phyloP scores from a whole-genome alignment of 1,284 basidiomycete genomes.

The Papiliotrema laurentii region DNA sequence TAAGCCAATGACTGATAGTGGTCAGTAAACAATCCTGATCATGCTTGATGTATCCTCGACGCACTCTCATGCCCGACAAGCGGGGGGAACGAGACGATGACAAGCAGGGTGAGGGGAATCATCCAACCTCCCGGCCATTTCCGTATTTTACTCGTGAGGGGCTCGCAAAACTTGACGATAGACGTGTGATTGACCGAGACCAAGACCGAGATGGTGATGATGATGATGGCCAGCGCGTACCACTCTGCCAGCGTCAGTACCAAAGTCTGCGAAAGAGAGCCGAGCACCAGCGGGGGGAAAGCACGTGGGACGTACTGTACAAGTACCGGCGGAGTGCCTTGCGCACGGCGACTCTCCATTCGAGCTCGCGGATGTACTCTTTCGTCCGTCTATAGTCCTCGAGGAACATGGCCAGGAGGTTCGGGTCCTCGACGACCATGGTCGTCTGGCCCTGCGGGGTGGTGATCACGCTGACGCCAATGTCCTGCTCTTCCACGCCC shows the following conservation, averaged over 20 bases:
- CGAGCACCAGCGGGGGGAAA: not conserved
- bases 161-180: slow-evolving; percentile 34
- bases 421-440: not conserved
- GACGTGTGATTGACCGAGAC: slow-evolving; percentile 35
- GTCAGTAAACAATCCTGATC: not conserved
- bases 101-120: slow-evolving; percentile 33
- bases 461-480: not conserved
- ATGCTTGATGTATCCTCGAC: slow-evolving; percentile 1
- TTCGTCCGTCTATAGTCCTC: slow-evolving; percentile 26
- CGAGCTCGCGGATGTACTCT: slow-evolving; percentile 25
- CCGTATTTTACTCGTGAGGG: slow-evolving; percentile 28
- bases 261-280: not conserved
- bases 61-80: slow-evolving; percentile 41
- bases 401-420: slow-evolving; percentile 17
- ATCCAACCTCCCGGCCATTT: slow-evolving; percentile 41
- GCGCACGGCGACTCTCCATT: slow-evolving; percentile 21
- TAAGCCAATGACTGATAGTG: slow-evolving; percentile 39
- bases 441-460: not conserved
- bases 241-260: slow-evolving; percentile 28
- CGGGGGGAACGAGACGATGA: slow-evolving; percentile 36
- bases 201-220: slow-evolving; percentile 30
- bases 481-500: not conserved
- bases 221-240: slow-evolving; percentile 35
- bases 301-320: slow-evolving; percentile 26
- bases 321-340: slow-evolving; percentile 18